Evolutionary conservation across 2,329 filamentous ascomycete genomes (phyloP).

Genomic region (Penicillium sp.): DNA sequence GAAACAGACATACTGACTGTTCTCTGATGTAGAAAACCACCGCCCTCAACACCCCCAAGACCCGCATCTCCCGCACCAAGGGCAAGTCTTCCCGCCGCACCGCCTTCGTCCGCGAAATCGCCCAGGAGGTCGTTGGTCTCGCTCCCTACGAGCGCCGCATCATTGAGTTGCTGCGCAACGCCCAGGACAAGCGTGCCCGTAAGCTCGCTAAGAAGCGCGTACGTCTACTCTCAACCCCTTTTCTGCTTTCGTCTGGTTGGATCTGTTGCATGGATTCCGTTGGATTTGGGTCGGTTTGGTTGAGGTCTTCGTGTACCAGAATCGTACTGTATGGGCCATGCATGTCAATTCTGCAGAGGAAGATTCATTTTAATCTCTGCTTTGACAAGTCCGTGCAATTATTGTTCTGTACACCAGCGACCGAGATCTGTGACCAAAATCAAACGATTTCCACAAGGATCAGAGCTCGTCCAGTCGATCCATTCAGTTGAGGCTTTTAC

Average conservation of each 20-base stretch:
- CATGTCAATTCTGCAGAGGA: background rate
- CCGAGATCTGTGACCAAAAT: background rate
- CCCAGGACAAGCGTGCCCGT: constrained; percentile 97
- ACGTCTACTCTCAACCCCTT: constrained; percentile 44
- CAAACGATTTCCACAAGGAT: background rate
- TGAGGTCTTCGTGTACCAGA: background rate
- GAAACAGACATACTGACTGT: constrained; percentile 41
- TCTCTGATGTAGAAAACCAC: constrained; percentile 71
- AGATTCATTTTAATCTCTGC: background rate
- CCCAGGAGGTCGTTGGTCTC: constrained; percentile 96
- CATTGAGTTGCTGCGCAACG: constrained; percentile 98
- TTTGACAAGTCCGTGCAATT: background rate
- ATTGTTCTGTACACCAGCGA: background rate
- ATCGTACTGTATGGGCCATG: constrained; percentile 1
- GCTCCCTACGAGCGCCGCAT: constrained; percentile 97
- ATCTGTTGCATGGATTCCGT: background rate
- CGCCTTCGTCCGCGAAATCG: constrained; percentile 92
- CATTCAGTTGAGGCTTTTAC: background rate
- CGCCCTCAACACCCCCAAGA: constrained; percentile 68
- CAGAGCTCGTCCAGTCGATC: background rate
- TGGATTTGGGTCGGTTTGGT: background rate
- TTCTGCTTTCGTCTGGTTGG: background rate
- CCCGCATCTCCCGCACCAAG: constrained; percentile 81
- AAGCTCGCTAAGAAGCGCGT: constrained; percentile 99
- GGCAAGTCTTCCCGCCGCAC: constrained; percentile 96